phyloP scores from a whole-genome alignment of 129 eudicot genomes.

The Tagetes erecta region DNA sequence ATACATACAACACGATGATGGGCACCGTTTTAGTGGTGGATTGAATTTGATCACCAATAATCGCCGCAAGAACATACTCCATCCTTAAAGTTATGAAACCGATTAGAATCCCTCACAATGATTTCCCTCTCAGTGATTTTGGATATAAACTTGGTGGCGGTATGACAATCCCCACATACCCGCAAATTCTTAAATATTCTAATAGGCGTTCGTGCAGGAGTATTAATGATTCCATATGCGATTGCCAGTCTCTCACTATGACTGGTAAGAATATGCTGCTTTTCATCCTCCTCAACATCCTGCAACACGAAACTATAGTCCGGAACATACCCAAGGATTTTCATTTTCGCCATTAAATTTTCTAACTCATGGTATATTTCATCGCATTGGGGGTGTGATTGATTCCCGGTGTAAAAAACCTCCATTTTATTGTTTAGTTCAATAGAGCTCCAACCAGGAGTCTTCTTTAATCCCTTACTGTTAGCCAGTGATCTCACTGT shows the following conservation, averaged over 20 bases:
- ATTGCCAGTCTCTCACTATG: conserved; percentile 92
- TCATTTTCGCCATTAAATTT: conserved; percentile 48
- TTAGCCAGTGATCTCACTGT: conserved; percentile 68
- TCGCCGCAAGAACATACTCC: conserved; percentile 88
- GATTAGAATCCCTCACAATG: conserved; percentile 78
- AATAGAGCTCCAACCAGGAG: conserved; percentile 92
- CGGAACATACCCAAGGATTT: conserved; percentile 72
- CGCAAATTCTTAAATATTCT: conserved; percentile 75
- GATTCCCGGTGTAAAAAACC: conserved; percentile 77
- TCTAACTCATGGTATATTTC: conserved; percentile 62
- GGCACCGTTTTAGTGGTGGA: not conserved
- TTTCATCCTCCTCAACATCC: conserved; percentile 97
- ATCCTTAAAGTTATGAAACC: conserved; percentile 89
- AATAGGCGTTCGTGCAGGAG: conserved; percentile 56
- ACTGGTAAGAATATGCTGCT: conserved; percentile 64
- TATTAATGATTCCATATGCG: conserved; percentile 68
- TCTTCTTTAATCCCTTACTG: conserved; percentile 71
- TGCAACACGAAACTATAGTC: conserved; percentile 84
- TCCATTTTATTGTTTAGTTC: conserved; percentile 61
- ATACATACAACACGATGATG: conserved; percentile 3
- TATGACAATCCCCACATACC: no score
- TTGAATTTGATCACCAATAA: conserved; percentile 52
- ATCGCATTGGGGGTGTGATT: conserved; percentile 63
- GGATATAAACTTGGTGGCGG: no score
- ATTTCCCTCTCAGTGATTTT: conserved; percentile 76